Percentiles rank a stretch among this genome's conserved stretches.
Conservation (phyloP, 371 early-diverging fungal species). For the Mucor indicus region DNA sequence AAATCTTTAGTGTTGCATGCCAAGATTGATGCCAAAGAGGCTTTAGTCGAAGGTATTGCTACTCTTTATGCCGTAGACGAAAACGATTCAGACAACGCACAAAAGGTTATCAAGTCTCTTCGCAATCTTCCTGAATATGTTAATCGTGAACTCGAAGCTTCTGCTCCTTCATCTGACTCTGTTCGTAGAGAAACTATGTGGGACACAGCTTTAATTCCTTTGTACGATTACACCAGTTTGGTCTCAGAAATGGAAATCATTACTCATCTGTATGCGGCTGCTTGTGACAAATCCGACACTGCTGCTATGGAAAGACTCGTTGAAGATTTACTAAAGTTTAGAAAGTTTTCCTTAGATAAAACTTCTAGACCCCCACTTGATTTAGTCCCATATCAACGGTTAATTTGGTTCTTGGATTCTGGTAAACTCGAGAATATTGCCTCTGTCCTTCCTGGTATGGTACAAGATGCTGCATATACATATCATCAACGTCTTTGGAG, state of each 20-base stretch:
- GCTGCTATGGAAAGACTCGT: slow-evolving; percentile 9
- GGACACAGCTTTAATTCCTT: slow-evolving; percentile 46
- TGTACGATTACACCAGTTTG: slow-evolving; percentile 55
- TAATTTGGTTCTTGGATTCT: slow-evolving; percentile 62
- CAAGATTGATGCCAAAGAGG: slow-evolving; percentile 53
- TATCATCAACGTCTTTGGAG: slow-evolving; percentile 46
- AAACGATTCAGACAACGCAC: slow-evolving; percentile 44
- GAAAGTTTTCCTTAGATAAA: slow-evolving; percentile 45
- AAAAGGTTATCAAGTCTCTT: slow-evolving; percentile 50
- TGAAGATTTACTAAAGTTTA: slow-evolving; percentile 20
- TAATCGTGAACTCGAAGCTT: slow-evolving; percentile 20
- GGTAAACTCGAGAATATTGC: slow-evolving; percentile 19
- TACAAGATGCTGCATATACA: slow-evolving; percentile 35
- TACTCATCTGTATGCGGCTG: slow-evolving; percentile 32
- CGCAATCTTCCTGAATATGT: slow-evolving; percentile 50
- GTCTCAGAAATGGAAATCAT: slow-evolving; percentile 55
- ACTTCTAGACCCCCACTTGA: slow-evolving; percentile 64
- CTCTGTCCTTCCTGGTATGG: slow-evolving; percentile 30
- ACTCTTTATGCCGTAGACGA: slow-evolving; percentile 74
- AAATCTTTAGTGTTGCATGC: slow-evolving; percentile 29
- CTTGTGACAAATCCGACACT: slow-evolving; percentile 3
- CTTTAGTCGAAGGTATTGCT: slow-evolving; percentile 70
- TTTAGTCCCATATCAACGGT: slow-evolving; percentile 64
- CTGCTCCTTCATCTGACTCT: background rate
- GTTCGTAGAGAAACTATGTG: slow-evolving; percentile 21